These are phyloP conservation scores for Trichoderma gracile DNA, from an alignment of 2,329 filamentous ascomycete genomes.

Conservation along the genomic window DNA sequence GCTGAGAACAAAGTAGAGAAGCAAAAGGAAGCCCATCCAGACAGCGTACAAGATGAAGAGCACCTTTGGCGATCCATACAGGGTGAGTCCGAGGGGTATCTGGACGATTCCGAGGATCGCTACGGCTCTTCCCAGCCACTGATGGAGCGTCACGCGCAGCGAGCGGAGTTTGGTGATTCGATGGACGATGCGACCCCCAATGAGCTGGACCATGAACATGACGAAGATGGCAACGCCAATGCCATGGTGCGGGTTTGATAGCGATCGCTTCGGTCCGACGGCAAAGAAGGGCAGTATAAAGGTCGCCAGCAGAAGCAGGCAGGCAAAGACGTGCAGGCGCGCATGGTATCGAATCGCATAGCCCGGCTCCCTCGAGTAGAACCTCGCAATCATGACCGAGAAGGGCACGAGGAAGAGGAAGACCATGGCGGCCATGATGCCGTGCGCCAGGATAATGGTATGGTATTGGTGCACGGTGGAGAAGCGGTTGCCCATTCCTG, in stretches of 20 bases:
- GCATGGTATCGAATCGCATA: constrained; percentile 69
- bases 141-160: constrained; percentile 68
- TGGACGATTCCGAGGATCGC: constrained; percentile 83
- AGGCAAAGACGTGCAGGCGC: constrained; percentile 69
- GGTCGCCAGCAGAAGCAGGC: constrained; percentile 67
- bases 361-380: constrained; percentile 63
- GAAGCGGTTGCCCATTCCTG: constrained; percentile 83
- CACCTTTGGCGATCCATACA: constrained; percentile 85
- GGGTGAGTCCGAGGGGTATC: constrained; percentile 81
- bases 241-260: constrained; percentile 82
- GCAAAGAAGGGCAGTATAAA: constrained; percentile 77
- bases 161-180: constrained; percentile 52
- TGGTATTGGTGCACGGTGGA: constrained; percentile 69
- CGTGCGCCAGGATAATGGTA: constrained; percentile 68
- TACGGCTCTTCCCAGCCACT: constrained; percentile 79
- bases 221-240: constrained; percentile 80
- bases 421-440: constrained; percentile 67
- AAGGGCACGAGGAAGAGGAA: constrained; percentile 73
- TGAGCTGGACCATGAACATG: constrained; percentile 67
- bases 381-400: constrained; percentile 73
- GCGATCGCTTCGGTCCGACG: constrained; percentile 68
- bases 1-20: constrained; percentile 77
- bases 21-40: constrained; percentile 70
- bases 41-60: constrained; percentile 85
- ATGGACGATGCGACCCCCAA: constrained; percentile 66